Evolutionary conservation across 108 stramenopile species (phyloP).

Genomic region (Nannochloropsis salina): DNA sequence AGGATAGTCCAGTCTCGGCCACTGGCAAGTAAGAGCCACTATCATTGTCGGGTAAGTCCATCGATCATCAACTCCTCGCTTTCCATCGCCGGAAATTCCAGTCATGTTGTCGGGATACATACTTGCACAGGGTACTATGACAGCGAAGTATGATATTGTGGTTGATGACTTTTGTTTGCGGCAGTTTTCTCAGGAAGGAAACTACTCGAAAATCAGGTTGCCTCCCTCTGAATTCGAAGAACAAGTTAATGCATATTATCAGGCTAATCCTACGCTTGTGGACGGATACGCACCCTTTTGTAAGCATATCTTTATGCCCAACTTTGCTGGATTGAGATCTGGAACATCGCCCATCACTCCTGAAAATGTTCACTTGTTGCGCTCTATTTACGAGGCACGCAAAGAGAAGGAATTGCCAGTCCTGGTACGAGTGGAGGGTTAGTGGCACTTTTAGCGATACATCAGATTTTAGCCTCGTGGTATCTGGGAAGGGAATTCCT

Average conservation of each 20-base stretch:
- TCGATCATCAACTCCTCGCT: no score
- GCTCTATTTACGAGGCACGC: slow-evolving; percentile 76
- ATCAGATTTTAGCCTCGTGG: no score
- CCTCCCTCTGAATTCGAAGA: slow-evolving; percentile 32
- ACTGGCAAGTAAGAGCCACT: no score
- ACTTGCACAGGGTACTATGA: not conserved
- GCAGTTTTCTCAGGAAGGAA: not conserved
- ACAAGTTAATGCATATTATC: slow-evolving; percentile 37
- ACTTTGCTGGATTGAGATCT: slow-evolving; percentile 38
- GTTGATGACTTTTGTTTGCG: not conserved
- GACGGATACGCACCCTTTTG: slow-evolving; percentile 97
- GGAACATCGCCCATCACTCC: slow-evolving; percentile 61
- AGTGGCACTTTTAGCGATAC: no score
- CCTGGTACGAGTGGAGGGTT: slow-evolving; percentile 52
- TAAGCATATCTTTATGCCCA: slow-evolving; percentile 88
- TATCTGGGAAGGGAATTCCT: not conserved
- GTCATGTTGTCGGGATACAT: no score
- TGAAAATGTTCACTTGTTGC: slow-evolving; percentile 70
- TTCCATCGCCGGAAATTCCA: no score
- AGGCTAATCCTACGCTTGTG: slow-evolving; percentile 43
- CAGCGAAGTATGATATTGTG: not conserved
- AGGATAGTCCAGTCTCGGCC: no score
- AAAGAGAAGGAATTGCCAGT: slow-evolving; percentile 84
- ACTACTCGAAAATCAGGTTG: slow-evolving; percentile 11
- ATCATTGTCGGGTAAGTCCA: no score